These are phyloP conservation scores for Platanthera zijinensis DNA, from an alignment of 106 monocot species.

Conservation along the genomic window DNA sequence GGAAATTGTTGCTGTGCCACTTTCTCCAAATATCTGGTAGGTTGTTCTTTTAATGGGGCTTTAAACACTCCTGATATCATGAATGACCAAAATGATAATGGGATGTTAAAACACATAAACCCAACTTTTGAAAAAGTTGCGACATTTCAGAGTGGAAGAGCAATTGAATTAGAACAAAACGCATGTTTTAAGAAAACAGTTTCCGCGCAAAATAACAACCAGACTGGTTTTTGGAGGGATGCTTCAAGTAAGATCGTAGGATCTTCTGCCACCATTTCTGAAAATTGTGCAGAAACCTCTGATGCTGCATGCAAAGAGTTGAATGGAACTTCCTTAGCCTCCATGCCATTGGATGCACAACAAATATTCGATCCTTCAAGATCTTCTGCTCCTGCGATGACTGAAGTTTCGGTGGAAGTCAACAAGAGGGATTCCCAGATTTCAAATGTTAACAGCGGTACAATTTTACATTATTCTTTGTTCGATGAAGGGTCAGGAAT, in stretches of 20 bases:
- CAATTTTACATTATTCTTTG: conserved; percentile 17
- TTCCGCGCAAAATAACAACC: conserved; percentile 14
- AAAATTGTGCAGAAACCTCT: conserved; percentile 11
- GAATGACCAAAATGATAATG: conserved; percentile 19
- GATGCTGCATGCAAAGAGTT: conserved; percentile 10
- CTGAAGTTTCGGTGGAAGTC: conserved; percentile 45
- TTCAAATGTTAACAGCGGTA: conserved; percentile 8
- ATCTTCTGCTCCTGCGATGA: conserved; percentile 46
- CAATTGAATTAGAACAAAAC: conserved; percentile 13
- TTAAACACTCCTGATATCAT: conserved; percentile 6
- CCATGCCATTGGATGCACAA: conserved; percentile 20
- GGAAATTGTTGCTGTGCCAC: conserved; percentile 27
- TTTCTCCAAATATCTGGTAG: conserved; percentile 22
- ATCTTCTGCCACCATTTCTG: conserved; percentile 15
- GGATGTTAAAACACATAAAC: conserved; percentile 9
- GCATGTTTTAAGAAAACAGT: conserved; percentile 23
- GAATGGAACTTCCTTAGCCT: conserved; percentile 20
- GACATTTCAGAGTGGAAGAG: conserved; percentile 15
- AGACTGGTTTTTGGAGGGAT: conserved; percentile 35
- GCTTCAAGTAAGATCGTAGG: conserved; percentile 24
- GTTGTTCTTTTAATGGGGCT: conserved; percentile 13
- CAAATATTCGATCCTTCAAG: conserved; percentile 41
- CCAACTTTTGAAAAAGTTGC: conserved; percentile 15
- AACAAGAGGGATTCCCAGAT: conserved; percentile 21
- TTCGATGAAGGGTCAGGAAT: conserved; percentile 59